Conservation (phyloP, 768 basidiomycete species). For the Tylopilus vinaceipallidus region DNA sequence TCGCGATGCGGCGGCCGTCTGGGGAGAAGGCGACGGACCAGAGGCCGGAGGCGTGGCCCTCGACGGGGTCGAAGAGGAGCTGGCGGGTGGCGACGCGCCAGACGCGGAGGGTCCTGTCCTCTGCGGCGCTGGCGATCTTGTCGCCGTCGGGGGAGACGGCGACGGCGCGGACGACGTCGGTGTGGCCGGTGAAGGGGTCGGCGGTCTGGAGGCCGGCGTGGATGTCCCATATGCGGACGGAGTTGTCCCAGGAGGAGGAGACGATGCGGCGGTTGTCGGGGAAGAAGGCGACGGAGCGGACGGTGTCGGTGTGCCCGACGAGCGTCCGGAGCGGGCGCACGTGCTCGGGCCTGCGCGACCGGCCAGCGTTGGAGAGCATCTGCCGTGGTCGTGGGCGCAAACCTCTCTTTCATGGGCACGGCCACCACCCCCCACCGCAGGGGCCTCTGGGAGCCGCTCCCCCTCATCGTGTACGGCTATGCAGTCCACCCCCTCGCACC, state of each 20-base stretch:
- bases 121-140: conserved; percentile 26
- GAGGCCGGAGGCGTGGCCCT: conserved; percentile 26
- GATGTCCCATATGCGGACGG: conserved; percentile 29
- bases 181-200: conserved; percentile 25
- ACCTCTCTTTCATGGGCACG: too few species aligned
- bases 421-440: conserved; percentile 31
- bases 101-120: conserved; percentile 30
- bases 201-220: conserved; percentile 13
- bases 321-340: conserved; percentile 25
- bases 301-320: conserved; percentile 33
- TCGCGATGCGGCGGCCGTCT: conserved; percentile 30
- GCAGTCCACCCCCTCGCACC: conserved; percentile 82
- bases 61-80: conserved; percentile 23
- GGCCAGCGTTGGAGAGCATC: conserved; percentile 23
- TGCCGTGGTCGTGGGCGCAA: conserved; percentile 23
- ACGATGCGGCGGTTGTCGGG: conserved; percentile 25
- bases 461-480: conserved; percentile 86
- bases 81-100: conserved; percentile 25
- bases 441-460: conserved; percentile 62
- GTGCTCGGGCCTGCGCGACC: conserved; percentile 23
- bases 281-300: conserved; percentile 29
- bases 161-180: conserved; percentile 28
- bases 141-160: conserved; percentile 30
- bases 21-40: conserved; percentile 33
- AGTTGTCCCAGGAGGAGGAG: conserved; percentile 27